Conservation (phyloP, 1,139 yeast species). For the Kurtzmaniella quercitrusa region DNA sequence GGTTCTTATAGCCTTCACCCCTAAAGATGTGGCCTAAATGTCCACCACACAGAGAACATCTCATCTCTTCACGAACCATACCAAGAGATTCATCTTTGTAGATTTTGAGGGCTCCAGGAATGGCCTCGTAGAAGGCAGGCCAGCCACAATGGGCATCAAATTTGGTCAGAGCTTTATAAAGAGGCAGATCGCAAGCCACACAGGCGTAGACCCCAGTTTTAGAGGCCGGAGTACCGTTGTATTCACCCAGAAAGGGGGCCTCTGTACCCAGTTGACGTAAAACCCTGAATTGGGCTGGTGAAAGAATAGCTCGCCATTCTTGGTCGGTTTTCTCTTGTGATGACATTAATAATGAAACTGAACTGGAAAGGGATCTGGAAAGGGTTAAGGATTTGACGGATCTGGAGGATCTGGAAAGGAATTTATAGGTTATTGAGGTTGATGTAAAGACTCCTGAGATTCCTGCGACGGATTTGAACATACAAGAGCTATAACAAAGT, state of each 20-base stretch:
- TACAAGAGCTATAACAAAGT: no score
- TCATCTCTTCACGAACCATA: slow-evolving; percentile 82
- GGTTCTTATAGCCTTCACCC: slow-evolving; percentile 90
- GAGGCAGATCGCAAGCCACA: slow-evolving; percentile 78
- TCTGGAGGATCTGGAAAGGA: not conserved
- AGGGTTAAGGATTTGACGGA: not conserved
- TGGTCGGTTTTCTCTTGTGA: slow-evolving; percentile 44
- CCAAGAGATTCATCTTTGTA: slow-evolving; percentile 63
- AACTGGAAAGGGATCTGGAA: not conserved
- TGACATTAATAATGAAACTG: slow-evolving; percentile 2
- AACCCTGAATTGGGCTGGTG: slow-evolving; percentile 76
- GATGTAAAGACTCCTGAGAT: no score
- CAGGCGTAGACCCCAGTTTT: slow-evolving; percentile 68
- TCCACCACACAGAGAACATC: slow-evolving; percentile 85
- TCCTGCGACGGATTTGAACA: no score
- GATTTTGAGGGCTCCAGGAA: slow-evolving; percentile 71
- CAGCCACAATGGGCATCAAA: slow-evolving; percentile 94
- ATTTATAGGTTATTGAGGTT: no score
- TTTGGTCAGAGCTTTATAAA: slow-evolving; percentile 75
- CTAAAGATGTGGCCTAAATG: slow-evolving; percentile 92
- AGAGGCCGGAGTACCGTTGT: slow-evolving; percentile 42
- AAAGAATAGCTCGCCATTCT: slow-evolving; percentile 79
- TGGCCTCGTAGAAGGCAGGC: slow-evolving; percentile 93
- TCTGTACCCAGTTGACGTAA: slow-evolving; percentile 83
- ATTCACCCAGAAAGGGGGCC: slow-evolving; percentile 74